Evolutionary conservation across 2,329 filamentous ascomycete genomes (phyloP).

Genomic region (Verticillium tricorpus): DNA sequence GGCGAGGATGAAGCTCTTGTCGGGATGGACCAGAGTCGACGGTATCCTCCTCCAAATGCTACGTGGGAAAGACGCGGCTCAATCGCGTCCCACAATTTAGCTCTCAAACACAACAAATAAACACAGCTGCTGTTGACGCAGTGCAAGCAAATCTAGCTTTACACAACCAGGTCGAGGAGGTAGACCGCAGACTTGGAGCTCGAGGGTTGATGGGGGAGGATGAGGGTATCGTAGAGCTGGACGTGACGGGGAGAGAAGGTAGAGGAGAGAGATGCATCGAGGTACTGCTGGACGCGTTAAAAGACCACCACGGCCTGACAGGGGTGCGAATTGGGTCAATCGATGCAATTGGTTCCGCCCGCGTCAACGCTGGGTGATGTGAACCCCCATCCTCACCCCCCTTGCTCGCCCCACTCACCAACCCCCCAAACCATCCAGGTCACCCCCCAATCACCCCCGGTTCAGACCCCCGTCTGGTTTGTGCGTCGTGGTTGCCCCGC

Average conservation of each 20-base stretch:
- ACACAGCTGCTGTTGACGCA: background rate
- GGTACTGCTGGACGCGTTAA: background rate
- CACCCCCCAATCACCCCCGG: no score
- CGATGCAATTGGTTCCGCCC: background rate
- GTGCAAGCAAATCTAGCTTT: background rate
- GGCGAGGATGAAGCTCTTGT: background rate
- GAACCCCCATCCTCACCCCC: background rate
- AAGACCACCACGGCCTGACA: background rate
- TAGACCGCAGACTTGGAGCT: background rate
- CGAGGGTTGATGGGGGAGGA: background rate
- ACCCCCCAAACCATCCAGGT: background rate
- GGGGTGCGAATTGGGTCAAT: background rate
- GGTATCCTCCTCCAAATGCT: background rate
- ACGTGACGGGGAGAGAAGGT: background rate
- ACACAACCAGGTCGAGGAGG: background rate
- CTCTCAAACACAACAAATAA: conserved; percentile 6
- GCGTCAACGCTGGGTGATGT: background rate
- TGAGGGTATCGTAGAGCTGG: background rate
- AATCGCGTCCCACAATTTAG: background rate
- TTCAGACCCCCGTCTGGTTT: no score
- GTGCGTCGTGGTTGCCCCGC: background rate
- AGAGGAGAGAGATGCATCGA: background rate
- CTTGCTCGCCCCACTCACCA: background rate
- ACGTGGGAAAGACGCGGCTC: background rate
- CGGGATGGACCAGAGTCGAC: background rate